Conservation (phyloP, 441 rosid species). For the Viola pubescens region DNA sequence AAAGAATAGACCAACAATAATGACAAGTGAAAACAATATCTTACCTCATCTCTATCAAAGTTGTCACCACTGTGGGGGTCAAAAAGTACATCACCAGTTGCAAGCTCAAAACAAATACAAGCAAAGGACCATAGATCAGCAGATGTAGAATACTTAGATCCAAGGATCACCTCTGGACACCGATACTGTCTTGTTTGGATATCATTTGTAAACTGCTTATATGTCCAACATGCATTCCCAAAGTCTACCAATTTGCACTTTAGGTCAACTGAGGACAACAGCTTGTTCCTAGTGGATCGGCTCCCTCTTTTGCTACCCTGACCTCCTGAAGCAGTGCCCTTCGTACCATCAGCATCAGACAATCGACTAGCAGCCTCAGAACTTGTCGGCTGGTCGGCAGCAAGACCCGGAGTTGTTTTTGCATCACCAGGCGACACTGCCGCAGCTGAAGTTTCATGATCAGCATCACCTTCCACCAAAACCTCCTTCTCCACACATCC, state of each 20-base stretch:
- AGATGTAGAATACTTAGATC: slow-evolving; percentile 60
- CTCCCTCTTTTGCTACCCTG: slow-evolving; percentile 39
- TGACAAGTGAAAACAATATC: not conserved
- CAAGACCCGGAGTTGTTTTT: slow-evolving; percentile 23
- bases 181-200: slow-evolving; percentile 72
- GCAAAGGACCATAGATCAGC: slow-evolving; percentile 78
- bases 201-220: slow-evolving; percentile 70
- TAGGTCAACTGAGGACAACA: slow-evolving; percentile 39
- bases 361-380: slow-evolving; percentile 23
- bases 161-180: slow-evolving; percentile 69
- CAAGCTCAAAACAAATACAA: slow-evolving; percentile 76
- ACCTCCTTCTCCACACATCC: slow-evolving; percentile 42
- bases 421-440: slow-evolving; percentile 22
- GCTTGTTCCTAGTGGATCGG: slow-evolving; percentile 39
- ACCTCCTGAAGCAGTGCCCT: slow-evolving; percentile 23
- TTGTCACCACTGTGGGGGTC: slow-evolving; percentile 77
- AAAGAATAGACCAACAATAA: slow-evolving; percentile 1
- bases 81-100: slow-evolving; percentile 66
- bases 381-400: slow-evolving; percentile 29
- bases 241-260: slow-evolving; percentile 75
- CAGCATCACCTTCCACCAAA: slow-evolving; percentile 29
- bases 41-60: slow-evolving; percentile 69
- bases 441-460: slow-evolving; percentile 31
- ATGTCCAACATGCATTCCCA: slow-evolving; percentile 80
- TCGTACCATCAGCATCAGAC: slow-evolving; percentile 31